Evolutionary conservation across 73 alveolate genomes (phyloP), one percentile per base, ranked within the genome.

Genomic region (Stentor roeselii): DNA sequence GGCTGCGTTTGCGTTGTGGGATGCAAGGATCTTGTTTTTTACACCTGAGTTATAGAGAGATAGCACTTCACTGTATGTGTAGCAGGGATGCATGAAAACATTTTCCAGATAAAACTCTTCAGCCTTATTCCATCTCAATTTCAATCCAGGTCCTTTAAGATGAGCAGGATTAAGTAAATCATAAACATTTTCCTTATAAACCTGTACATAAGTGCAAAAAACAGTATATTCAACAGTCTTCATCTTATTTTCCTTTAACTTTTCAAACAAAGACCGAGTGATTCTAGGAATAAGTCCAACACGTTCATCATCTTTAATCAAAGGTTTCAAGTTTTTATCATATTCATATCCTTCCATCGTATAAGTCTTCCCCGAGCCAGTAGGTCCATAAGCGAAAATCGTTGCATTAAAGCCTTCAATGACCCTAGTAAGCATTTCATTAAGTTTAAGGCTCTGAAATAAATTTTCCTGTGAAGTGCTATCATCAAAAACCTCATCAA

Each of bases 291-390:
- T n/a, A n/a, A n/a, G n/a, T n/a, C n/a, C n/a, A n/a, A n/a, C n/a
- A n/a, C n/a, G n/a, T n/a, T n/a, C n/a, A n/a, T n/a, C n/a, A n/a
- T n/a, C n/a, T n/a, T n/a, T n/a, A n/a, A n/a, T n/a, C n/a, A n/a
- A n/a, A n/a, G n/a, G n/a, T n/a, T n/a, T n/a, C n/a, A n/a, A n/a
- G n/a, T n/a, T n/a, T n/a, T n/a, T n/a, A n/a, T n/a, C n/a, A n/a
- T 90, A 92, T 6, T 83, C 83, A 74, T 86, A 82, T 38, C 99
- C 99, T 92, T 93, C 97, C 99, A 95, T 95, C 3, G 98, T 92
- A 80, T 39, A 93, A 38, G 99, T 95, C 90, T 95, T 95, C 27
- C 99, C 99, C 84, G 95, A 87, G 31, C 99, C 99, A 15, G 99
- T 95, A 75, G 93, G 92, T 11, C 99, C 99, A 84, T 95, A 95